These are phyloP conservation scores for Komagataella phaffii DNA, from an alignment of 805 yeast genomes.

Conservation along the genomic window DNA sequence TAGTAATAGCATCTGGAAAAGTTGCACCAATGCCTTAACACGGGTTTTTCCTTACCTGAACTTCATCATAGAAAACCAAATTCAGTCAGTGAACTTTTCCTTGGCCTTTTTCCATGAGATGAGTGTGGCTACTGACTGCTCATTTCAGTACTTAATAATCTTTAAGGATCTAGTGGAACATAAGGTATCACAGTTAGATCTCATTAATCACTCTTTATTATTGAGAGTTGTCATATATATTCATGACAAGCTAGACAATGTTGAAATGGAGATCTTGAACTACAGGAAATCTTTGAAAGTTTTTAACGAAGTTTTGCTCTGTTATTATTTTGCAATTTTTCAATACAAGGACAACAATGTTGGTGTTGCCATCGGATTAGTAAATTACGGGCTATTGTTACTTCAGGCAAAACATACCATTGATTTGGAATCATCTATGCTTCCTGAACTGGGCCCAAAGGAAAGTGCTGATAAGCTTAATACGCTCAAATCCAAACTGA, in stretches of 20 bases:
- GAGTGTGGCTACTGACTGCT: neutral
- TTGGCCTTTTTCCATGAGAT: neutral
- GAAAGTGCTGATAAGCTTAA: conserved; percentile 7
- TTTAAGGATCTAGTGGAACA: neutral
- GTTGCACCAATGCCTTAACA: neutral
- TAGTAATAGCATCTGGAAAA: neutral
- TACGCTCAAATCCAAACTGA: conserved; percentile 10
- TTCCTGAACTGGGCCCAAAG: conserved; percentile 1
- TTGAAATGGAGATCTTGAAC: neutral
- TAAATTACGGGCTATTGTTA: conserved; percentile 11
- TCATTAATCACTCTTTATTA: neutral
- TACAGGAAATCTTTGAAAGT: neutral
- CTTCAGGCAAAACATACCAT: conserved; percentile 7
- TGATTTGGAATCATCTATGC: neutral
- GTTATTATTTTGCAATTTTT: conserved; percentile 14
- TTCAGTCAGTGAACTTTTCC: neutral
- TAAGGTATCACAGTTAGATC: neutral
- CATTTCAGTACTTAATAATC: neutral
- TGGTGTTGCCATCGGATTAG: conserved; percentile 14
- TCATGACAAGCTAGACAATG: neutral
- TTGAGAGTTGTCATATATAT: neutral
- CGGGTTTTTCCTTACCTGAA: neutral
- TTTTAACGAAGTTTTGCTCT: conserved; percentile 1
- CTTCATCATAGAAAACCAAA: neutral
- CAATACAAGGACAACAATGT: conserved; percentile 10